These are phyloP conservation scores for Capronia epimyces DNA, from an alignment of 2,329 filamentous ascomycete genomes.

Conservation along the genomic window DNA sequence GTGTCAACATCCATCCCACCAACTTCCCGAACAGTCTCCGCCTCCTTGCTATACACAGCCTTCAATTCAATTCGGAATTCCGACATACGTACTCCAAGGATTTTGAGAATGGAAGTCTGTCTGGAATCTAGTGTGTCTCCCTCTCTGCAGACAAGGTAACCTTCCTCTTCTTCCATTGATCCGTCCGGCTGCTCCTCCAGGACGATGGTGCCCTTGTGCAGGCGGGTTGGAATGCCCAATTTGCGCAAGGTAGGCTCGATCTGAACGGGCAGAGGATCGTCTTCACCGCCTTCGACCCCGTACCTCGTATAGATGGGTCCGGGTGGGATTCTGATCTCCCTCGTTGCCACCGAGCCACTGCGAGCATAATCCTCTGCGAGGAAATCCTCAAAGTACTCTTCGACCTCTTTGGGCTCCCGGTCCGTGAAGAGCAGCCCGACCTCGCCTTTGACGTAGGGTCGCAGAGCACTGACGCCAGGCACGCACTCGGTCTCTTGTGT, in stretches of 20 bases:
- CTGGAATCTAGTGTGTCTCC: constrained; percentile 81
- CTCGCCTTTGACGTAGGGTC: constrained; percentile 66
- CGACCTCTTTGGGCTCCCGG: constrained; percentile 61
- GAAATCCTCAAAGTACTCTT: constrained; percentile 66
- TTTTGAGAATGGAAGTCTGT: constrained; percentile 88
- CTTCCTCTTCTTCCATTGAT: constrained; percentile 39
- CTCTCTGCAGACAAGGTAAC: constrained; percentile 74
- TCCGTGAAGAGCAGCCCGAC: constrained; percentile 90
- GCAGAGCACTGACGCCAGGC: constrained; percentile 66
- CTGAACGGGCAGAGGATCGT: constrained; percentile 79
- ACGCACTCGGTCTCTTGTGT: constrained; percentile 73
- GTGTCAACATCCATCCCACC: constrained; percentile 41
- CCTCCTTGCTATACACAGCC: constrained; percentile 53
- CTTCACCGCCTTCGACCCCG: constrained; percentile 59
- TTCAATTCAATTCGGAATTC: constrained; percentile 80
- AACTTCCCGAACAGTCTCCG: constrained; percentile 39
- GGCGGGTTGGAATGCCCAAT: constrained; percentile 79
- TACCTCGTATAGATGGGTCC: constrained; percentile 70
- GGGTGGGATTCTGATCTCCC: constrained; percentile 72
- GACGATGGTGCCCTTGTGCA: constrained; percentile 82
- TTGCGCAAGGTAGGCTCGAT: constrained; percentile 86
- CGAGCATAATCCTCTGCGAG: constrained; percentile 82
- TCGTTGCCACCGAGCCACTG: constrained; percentile 69
- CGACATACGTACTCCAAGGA: constrained; percentile 83
- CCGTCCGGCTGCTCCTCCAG: constrained; percentile 53